Percentiles rank a stretch among this genome's conserved stretches.
phyloP scores from a whole-genome alignment of 2,329 filamentous ascomycete species.

The Elsinoe fawcettii region DNA sequence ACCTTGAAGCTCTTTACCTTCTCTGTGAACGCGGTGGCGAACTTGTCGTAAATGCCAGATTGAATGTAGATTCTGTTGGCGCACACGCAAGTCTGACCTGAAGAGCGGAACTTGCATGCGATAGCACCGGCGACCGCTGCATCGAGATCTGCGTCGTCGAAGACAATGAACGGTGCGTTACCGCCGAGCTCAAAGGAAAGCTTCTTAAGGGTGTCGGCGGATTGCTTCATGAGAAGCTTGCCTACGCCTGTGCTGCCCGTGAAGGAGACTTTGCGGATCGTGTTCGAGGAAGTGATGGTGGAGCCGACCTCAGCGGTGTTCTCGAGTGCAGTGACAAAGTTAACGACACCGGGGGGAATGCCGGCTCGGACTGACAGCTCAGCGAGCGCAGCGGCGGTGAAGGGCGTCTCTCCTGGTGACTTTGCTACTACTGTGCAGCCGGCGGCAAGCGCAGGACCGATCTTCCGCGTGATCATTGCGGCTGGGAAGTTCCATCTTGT shows the following conservation, averaged over 20 bases:
- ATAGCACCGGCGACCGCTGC: conserved; percentile 75
- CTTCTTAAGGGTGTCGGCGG: conserved; percentile 74
- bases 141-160: conserved; percentile 85
- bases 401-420: conserved; percentile 84
- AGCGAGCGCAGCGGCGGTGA: conserved; percentile 78
- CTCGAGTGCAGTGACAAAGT: conserved; percentile 70
- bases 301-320: conserved; percentile 77
- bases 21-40: conserved; percentile 59
- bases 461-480: conserved; percentile 39
- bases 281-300: conserved; percentile 65
- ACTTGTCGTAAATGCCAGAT: conserved; percentile 67
- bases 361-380: conserved; percentile 82
- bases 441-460: conserved; percentile 68
- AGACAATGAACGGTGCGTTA: conserved; percentile 94
- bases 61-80: conserved; percentile 75
- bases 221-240: conserved; percentile 82
- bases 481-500: conserved; percentile 21
- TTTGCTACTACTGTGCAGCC: conserved; percentile 93
- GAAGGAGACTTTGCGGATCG: conserved; percentile 85
- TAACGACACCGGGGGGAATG: conserved; percentile 83
- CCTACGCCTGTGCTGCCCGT: conserved; percentile 66
- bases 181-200: conserved; percentile 86
- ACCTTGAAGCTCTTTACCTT: conserved; percentile 69
- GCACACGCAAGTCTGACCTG: conserved; percentile 86
- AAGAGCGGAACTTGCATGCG: conserved; percentile 83